Conservation (phyloP, 192 early-diverging fungal genomes). For the Glomus cerebriforme region DNA sequence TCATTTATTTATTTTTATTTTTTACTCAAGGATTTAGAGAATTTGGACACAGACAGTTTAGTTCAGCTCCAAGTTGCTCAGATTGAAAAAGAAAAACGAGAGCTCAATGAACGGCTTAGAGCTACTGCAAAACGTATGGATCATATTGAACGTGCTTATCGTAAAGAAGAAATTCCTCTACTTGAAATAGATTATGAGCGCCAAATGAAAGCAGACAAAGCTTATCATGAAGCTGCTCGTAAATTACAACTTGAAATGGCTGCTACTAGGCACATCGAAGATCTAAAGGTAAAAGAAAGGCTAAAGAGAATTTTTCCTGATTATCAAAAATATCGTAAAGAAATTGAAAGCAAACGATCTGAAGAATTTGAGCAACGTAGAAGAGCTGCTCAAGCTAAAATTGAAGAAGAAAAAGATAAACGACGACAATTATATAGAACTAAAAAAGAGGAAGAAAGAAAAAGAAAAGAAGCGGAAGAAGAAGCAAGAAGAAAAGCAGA, state of each 20-base stretch:
- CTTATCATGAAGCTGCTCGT: constrained; percentile 73
- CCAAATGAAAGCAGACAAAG: constrained; percentile 84
- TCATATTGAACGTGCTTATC: constrained; percentile 91
- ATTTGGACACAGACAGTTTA: constrained; percentile 77
- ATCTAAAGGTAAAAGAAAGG: constrained; percentile 76
- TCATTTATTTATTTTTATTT: constrained; percentile 6
- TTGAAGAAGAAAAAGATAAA: constrained; percentile 72
- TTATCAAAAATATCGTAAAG: constrained; percentile 64
- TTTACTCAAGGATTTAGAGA: constrained; percentile 74
- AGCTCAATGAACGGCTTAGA: constrained; percentile 77
- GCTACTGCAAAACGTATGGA: constrained; percentile 78
- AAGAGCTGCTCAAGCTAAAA: constrained; percentile 58
- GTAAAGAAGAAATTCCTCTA: constrained; percentile 87
- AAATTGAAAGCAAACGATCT: constrained; percentile 61
- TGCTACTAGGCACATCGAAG: constrained; percentile 66
- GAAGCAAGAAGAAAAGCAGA: constrained; percentile 40
- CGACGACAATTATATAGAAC: constrained; percentile 65
- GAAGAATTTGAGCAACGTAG: constrained; percentile 58
- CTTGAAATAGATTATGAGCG: constrained; percentile 88
- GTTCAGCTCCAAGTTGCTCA: constrained; percentile 86
- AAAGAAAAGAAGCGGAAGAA: constrained; percentile 43
- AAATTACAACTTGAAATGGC: constrained; percentile 70
- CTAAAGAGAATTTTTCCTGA: constrained; percentile 82
- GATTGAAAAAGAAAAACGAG: constrained; percentile 87
- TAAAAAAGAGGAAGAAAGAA: constrained; percentile 53